These are phyloP conservation scores for Arxiozyma telluris DNA, from an alignment of 1,139 yeast species.

Conservation along the genomic window DNA sequence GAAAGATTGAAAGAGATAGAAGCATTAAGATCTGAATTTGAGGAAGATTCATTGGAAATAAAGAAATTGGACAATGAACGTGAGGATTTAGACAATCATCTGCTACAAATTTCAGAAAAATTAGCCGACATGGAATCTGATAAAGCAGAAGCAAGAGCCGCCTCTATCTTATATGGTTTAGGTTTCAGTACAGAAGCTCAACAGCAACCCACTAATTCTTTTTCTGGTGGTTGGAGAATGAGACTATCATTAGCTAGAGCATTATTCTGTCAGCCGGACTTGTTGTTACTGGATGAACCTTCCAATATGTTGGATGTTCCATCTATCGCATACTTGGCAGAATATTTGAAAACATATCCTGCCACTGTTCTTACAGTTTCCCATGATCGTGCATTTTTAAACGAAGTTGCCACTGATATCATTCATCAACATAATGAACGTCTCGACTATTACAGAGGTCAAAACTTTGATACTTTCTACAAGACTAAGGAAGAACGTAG, in stretches of 20 bases:
- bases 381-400: slow-evolving; percentile 93
- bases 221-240: slow-evolving; percentile 99
- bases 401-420: slow-evolving; percentile 96
- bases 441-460: slow-evolving; percentile 89
- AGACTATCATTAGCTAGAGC: slow-evolving; percentile 97
- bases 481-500: slow-evolving; percentile 92
- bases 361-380: slow-evolving; percentile 92
- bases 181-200: slow-evolving; percentile 92
- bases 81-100: slow-evolving; percentile 69
- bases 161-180: slow-evolving; percentile 83
- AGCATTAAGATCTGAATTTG: slow-evolving; percentile 56
- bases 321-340: slow-evolving; percentile 85
- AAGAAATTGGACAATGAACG: slow-evolving; percentile 82
- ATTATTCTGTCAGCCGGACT: slow-evolving; percentile 91
- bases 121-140: slow-evolving; percentile 90
- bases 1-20: slow-evolving; percentile 72
- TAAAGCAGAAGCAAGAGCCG: slow-evolving; percentile 96
- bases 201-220: slow-evolving; percentile 69
- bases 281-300: slow-evolving; percentile 90
- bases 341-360: slow-evolving; percentile 80
- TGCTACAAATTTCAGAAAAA: slow-evolving; percentile 73
- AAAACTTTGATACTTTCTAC: slow-evolving; percentile 87
- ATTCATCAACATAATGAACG: slow-evolving; percentile 96
- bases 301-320: slow-evolving; percentile 99
- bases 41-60: slow-evolving; percentile 73